These are phyloP conservation scores for Pilaira anomala DNA, from an alignment of 192 early-diverging fungal species.

Conservation along the genomic window DNA sequence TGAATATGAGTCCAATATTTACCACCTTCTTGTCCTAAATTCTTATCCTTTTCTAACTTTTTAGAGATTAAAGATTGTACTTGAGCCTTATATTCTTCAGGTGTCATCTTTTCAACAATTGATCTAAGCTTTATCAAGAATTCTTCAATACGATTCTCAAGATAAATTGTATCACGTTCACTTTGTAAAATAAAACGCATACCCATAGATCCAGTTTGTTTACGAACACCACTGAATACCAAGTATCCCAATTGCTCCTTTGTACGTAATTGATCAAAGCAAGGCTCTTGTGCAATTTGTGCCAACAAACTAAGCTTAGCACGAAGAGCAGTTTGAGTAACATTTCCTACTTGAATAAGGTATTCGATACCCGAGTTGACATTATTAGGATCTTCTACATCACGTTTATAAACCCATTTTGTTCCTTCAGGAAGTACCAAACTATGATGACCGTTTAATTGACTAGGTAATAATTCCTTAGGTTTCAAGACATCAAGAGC, in stretches of 20 bases:
- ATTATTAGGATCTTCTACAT: slow-evolving; percentile 74
- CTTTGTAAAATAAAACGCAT: slow-evolving; percentile 85
- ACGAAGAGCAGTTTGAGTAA: slow-evolving; percentile 60
- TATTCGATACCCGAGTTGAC: slow-evolving; percentile 88
- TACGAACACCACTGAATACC: slow-evolving; percentile 69
- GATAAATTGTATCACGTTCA: slow-evolving; percentile 75
- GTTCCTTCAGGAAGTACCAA: slow-evolving; percentile 50
- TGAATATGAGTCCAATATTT: slow-evolving; percentile 75
- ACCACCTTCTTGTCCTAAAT: slow-evolving; percentile 71
- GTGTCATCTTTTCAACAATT: slow-evolving; percentile 62
- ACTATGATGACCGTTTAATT: slow-evolving; percentile 49
- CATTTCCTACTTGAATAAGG: slow-evolving; percentile 77
- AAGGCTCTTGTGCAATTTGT: slow-evolving; percentile 85
- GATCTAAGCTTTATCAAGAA: slow-evolving; percentile 61
- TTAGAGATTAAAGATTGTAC: slow-evolving; percentile 65
- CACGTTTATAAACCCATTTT: slow-evolving; percentile 48
- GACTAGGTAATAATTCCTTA: slow-evolving; percentile 56
- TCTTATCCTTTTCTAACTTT: slow-evolving; percentile 85
- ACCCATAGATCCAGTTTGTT: slow-evolving; percentile 73
- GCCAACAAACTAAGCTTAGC: slow-evolving; percentile 67
- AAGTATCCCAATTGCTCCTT: slow-evolving; percentile 85
- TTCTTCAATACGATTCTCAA: slow-evolving; percentile 74
- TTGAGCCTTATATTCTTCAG: slow-evolving; percentile 73
- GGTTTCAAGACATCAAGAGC: slow-evolving; percentile 59
- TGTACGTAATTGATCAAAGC: slow-evolving; percentile 91